phyloP scores from a whole-genome alignment of 495 filamentous ascomycete genomes.

The Penicillium dipodomyicola region DNA sequence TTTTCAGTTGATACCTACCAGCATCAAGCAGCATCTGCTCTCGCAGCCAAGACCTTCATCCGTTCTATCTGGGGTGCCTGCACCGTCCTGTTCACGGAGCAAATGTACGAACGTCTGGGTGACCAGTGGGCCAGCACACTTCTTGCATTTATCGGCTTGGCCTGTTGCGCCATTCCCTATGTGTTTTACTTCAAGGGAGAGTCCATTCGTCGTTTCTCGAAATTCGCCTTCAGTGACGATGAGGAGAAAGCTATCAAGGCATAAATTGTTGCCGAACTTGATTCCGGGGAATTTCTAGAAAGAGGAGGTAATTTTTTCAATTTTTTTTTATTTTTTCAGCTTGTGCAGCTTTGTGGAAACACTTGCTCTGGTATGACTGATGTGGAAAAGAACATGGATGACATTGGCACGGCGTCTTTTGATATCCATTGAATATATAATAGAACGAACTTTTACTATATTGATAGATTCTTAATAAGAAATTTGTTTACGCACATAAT shows the following conservation, averaged over 20 bases:
- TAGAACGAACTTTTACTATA: not conserved
- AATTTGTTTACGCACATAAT: not conserved
- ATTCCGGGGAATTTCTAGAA: not conserved
- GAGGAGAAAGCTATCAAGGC: constrained; percentile 37
- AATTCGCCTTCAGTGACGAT: constrained; percentile 63
- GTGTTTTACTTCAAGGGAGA: constrained; percentile 74
- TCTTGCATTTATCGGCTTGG: constrained; percentile 67
- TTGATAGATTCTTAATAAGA: not conserved
- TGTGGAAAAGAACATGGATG: constrained; percentile 5
- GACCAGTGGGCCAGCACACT: constrained; percentile 74
- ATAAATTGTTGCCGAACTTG: constrained; percentile 7
- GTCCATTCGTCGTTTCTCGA: constrained; percentile 59
- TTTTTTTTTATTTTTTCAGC: not conserved
- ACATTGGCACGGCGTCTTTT: constrained; percentile 2
- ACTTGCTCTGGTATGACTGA: constrained; percentile 5
- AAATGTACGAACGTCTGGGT: constrained; percentile 72
- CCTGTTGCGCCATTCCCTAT: constrained; percentile 74
- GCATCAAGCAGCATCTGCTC: constrained; percentile 77
- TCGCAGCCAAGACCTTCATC: constrained; percentile 81
- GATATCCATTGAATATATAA: constrained; percentile 20
- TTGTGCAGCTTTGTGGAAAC: not conserved
- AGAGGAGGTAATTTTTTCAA: not conserved
- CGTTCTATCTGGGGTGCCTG: constrained; percentile 76
- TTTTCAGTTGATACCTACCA: constrained; percentile 71
- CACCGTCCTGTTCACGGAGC: constrained; percentile 72